phyloP scores from a whole-genome alignment of 2,329 filamentous ascomycete genomes.

The Coniochaeta ligniaria region DNA sequence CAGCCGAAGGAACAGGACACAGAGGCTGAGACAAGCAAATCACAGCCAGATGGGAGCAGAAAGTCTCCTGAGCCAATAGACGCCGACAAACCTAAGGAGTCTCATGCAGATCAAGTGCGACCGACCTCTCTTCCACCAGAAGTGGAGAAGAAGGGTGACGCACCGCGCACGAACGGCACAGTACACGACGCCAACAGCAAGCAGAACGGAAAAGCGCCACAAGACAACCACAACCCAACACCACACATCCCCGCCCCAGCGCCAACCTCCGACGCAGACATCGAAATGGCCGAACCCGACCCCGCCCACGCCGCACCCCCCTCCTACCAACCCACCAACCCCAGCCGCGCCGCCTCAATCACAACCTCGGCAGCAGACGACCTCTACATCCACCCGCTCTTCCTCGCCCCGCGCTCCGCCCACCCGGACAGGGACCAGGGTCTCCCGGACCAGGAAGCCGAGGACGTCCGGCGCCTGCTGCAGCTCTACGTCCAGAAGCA shows the following conservation, averaged over 20 bases:
- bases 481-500: conserved; percentile 79
- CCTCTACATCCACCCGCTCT: conserved; percentile 67
- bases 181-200: not conserved
- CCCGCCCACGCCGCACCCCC: not conserved
- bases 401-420: conserved; percentile 55
- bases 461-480: conserved; percentile 67
- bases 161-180: not conserved
- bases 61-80: not conserved
- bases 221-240: not conserved
- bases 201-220: not conserved
- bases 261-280: not conserved
- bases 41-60: not conserved
- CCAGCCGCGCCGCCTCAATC: conserved; percentile 6
- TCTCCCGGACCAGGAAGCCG: conserved; percentile 66
- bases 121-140: not conserved
- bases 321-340: conserved; percentile 3
- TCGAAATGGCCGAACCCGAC: conserved; percentile 5
- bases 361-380: conserved; percentile 23
- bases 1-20: not conserved
- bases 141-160: not conserved
- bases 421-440: conserved; percentile 64
- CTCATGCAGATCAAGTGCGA: conserved; percentile 1
- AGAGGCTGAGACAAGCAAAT: not conserved
- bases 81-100: not conserved
- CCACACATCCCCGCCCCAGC: not conserved